Evolutionary conservation across 129 eudicot genomes (phyloP).

Genomic region (Apium graveolens): DNA sequence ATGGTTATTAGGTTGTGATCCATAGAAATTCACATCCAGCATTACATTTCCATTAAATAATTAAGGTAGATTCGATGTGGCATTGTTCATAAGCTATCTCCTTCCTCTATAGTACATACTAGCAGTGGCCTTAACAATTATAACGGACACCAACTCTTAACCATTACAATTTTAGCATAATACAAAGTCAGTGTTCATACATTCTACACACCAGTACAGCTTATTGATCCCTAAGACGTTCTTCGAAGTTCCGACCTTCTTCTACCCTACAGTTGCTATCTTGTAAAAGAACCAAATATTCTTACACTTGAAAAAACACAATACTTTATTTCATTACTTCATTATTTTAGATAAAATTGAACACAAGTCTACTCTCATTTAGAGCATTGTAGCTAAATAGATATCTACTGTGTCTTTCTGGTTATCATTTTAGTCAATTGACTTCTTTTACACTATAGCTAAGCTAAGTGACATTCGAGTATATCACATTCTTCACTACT

Average conservation of each 20-base stretch:
- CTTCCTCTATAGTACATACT: not conserved
- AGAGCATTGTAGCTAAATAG: not conserved
- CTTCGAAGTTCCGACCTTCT: not conserved
- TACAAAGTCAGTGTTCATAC: not conserved
- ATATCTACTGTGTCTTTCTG: not conserved
- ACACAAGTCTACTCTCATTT: not conserved
- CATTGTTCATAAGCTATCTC: not conserved
- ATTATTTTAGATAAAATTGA: not conserved
- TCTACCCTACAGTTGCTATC: not conserved
- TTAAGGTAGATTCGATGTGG: not conserved
- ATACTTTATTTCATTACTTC: not conserved
- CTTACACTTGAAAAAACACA: not conserved
- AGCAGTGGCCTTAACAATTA: not conserved
- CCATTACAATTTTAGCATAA: not conserved
- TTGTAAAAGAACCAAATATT: not conserved
- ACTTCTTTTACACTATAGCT: not conserved
- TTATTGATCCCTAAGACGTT: too few relatives aligned
- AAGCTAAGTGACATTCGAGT: not conserved
- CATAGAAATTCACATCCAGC: not conserved
- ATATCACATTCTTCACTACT: not conserved
- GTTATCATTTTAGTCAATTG: not conserved
- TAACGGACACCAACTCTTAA: not conserved
- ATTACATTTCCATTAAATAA: too few relatives aligned
- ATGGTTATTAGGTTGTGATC: not conserved
- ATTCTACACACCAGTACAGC: too few relatives aligned